A percentile compares a stretch with the other conserved stretches of the same genome.
phyloP scores from a whole-genome alignment of 2,329 filamentous ascomycete genomes.

The Gaeumannomyces tritici region DNA sequence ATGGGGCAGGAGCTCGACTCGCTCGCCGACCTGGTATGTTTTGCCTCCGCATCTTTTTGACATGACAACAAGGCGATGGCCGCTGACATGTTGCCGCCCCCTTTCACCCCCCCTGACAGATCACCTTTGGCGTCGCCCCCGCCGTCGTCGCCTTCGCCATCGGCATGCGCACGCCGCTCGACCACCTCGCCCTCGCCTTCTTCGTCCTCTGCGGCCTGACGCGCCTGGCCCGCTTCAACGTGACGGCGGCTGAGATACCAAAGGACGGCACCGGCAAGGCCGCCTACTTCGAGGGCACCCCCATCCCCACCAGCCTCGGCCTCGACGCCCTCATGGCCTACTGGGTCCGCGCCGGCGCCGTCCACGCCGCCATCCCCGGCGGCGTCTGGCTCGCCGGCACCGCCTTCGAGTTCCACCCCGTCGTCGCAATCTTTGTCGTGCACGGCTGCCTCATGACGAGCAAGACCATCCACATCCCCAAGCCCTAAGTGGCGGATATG shows the following conservation, averaged over 20 bases:
- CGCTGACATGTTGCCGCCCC: not conserved
- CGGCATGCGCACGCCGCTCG: conserved; percentile 73
- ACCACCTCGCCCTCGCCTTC: conserved; percentile 71
- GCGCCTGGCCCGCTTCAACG: conserved; percentile 92
- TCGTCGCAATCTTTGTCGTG: conserved; percentile 70
- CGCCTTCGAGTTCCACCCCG: conserved; percentile 72
- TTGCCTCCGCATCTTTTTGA: too few species aligned
- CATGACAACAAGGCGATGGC: not conserved
- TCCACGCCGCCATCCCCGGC: conserved; percentile 67
- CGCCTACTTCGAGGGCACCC: conserved; percentile 92
- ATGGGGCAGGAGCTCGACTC: conserved; percentile 99
- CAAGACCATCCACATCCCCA: conserved; percentile 90
- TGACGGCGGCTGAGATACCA: conserved; percentile 79
- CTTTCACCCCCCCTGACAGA: conserved; percentile 38
- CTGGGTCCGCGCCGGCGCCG: conserved; percentile 76
- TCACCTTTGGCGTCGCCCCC: conserved; percentile 90
- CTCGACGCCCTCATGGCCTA: conserved; percentile 81
- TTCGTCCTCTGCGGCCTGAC: conserved; percentile 95
- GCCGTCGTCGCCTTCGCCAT: conserved; percentile 82
- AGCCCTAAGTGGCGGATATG: conserved; percentile 63
- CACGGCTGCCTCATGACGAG: conserved; percentile 93
- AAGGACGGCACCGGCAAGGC: conserved; percentile 90
- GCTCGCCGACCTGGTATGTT: conserved; percentile 77
- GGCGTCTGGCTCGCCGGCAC: conserved; percentile 61
- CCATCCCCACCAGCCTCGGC: conserved; percentile 81